Evolutionary conservation across 805 yeast genomes (phyloP), one percentile per base, ranked within the genome.

Genomic region (Zygosaccharomyces siamensis): DNA sequence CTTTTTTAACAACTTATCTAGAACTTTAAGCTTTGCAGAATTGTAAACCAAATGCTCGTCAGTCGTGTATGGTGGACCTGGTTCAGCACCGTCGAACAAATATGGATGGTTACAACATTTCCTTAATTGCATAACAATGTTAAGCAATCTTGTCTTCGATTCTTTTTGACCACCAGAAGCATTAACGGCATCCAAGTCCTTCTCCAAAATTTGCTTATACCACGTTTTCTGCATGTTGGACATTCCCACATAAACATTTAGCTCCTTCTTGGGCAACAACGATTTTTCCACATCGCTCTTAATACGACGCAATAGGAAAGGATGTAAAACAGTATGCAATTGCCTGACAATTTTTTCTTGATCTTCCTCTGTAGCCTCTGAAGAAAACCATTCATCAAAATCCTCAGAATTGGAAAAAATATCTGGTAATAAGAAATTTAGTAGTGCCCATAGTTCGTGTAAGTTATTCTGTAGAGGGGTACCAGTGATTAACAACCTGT

Each of bases 81-180:
- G 93, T 61, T 86, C 95, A 1, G 92, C 93, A 39, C 95, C 95
- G 63, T 86, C 93, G 59, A 86, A 86, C 35, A 86, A 68, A 61
- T 86, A 86, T 11, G 95, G 95, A 68, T 86, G 95, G 59, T 86
- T 86, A 69, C 92, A 86, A 64, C 93, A 86, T 64, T 86, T 86
- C 62, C 93, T 76, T 59, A 86, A 72, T 64, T 86, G 95, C 95
- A 86, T 86, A 42, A 85, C 92, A 56, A 86, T 86, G 63, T 86
- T 86, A 42, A 86, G 69, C 50, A 86, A 71, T 59, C 93, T 72
- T 2, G 95, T 86, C 61, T 86, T 85, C 11, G 85, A 77, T 63
- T 86, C 95, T 50, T 80, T 76, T 55, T 80, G 83, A 35, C 89
- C 89, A 58, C 75, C 81, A 5, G 85, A 82, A n/a, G 89, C 92